Percentiles rank a stretch among this genome's conserved stretches.
These are phyloP conservation scores for Suillus paluster DNA, from an alignment of 768 basidiomycete species.

Conservation along the genomic window DNA sequence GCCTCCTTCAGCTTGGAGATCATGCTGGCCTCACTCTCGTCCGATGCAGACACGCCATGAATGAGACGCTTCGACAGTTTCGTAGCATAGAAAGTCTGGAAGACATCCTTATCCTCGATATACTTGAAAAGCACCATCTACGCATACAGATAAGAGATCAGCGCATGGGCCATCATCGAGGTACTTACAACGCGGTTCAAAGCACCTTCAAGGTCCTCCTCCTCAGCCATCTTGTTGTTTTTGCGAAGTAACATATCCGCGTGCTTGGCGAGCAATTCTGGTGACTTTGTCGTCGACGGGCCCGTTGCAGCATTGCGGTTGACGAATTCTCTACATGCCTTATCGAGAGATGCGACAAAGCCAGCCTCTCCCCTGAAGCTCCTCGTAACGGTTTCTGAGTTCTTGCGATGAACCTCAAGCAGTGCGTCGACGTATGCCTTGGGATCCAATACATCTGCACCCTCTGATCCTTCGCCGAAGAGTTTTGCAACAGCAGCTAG, in stretches of 20 bases:
- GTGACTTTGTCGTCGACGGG: constrained; percentile 81
- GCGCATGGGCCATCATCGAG: background rate
- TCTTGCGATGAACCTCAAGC: constrained; percentile 90
- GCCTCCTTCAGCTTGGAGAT: constrained; percentile 96
- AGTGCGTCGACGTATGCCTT: constrained; percentile 94
- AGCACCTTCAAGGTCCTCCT: constrained; percentile 87
- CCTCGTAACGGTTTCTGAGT: constrained; percentile 83
- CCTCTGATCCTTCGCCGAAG: constrained; percentile 54
- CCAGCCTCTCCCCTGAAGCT: constrained; percentile 93
- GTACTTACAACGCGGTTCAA: constrained; percentile 83
- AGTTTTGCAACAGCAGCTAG: constrained; percentile 79
- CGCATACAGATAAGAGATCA: constrained; percentile 14
- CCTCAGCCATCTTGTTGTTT: constrained; percentile 95
- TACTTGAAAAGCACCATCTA: constrained; percentile 99
- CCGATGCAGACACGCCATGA: constrained; percentile 87
- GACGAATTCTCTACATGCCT: constrained; percentile 95
- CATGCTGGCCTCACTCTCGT: constrained; percentile 97
- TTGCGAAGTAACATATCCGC: constrained; percentile 89
- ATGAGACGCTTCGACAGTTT: constrained; percentile 93
- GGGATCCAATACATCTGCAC: constrained; percentile 75
- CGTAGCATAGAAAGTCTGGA: constrained; percentile 97
- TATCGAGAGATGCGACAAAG: constrained; percentile 91
- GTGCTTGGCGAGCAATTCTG: constrained; percentile 91
- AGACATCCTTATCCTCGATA: constrained; percentile 98
- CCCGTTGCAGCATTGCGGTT: constrained; percentile 93